These are phyloP conservation scores for Phytophthora pisi DNA, from an alignment of 352 stramenopile genomes.

Conservation along the genomic window DNA sequence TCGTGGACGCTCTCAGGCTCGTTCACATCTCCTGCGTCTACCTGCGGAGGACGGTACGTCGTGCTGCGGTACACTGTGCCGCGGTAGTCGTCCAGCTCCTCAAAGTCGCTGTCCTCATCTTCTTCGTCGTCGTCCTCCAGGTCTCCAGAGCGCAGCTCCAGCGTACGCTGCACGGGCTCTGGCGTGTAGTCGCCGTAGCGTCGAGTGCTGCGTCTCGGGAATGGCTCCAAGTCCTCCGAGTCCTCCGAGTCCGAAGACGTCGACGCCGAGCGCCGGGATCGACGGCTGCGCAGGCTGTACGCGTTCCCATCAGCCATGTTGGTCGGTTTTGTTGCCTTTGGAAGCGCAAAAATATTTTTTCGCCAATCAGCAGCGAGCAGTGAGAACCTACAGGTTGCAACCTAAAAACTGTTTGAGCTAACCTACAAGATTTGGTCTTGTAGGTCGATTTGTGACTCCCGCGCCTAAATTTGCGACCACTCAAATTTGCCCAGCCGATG, in stretches of 20 bases:
- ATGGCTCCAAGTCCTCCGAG: constrained; percentile 14
- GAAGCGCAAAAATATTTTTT: neutral
- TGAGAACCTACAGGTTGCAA: neutral
- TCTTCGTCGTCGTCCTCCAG: constrained; percentile 50
- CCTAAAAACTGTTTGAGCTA: neutral
- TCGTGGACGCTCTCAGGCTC: constrained; percentile 36
- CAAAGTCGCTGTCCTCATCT: constrained; percentile 47
- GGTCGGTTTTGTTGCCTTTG: neutral
- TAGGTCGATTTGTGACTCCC: neutral
- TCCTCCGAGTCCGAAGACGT: constrained; percentile 25
- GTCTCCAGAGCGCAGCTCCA: constrained; percentile 53
- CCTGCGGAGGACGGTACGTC: constrained; percentile 22
- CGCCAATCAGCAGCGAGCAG: neutral
- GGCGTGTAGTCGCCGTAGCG: constrained; percentile 47
- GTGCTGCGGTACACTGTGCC: constrained; percentile 33
- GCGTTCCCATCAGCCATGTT: constrained; percentile 27
- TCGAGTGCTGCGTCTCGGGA: constrained; percentile 6
- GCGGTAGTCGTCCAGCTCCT: constrained; percentile 44
- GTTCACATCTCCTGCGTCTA: constrained; percentile 33
- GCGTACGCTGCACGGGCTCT: constrained; percentile 62
- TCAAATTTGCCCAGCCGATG: constrained; percentile 29
- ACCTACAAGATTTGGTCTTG: neutral
- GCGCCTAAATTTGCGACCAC: neutral
- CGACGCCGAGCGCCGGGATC: constrained; percentile 26
- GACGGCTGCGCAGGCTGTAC: constrained; percentile 33